Evolutionary conservation across 225 moss, liverwort and hornwort species (phyloP).

Genomic region (Takakia lepidozioides): DNA sequence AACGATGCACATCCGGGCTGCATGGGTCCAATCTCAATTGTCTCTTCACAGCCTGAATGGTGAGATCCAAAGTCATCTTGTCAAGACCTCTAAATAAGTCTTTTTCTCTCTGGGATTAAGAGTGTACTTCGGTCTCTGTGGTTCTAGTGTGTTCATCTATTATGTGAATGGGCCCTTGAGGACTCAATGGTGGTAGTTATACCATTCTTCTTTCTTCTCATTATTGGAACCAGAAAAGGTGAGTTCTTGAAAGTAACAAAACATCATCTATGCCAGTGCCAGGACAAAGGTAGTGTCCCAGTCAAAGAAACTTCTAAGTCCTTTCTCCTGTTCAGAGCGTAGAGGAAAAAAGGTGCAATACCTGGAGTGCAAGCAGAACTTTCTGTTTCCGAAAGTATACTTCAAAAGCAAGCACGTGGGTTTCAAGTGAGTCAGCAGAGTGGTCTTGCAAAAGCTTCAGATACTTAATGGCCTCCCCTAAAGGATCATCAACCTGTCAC

Average conservation of each 20-base stretch:
- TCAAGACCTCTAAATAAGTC: too few species aligned
- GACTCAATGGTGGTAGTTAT: too few species aligned
- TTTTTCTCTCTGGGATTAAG: too few species aligned
- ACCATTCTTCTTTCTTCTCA: too few species aligned
- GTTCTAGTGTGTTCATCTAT: too few species aligned
- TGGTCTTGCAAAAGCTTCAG: conserved; percentile 91
- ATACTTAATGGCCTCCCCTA: conserved; percentile 83
- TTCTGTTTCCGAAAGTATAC: conserved; percentile 89
- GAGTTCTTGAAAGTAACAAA: too few species aligned
- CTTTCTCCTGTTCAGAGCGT: background rate
- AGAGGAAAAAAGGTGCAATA: conserved; percentile 6
- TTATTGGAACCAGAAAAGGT: too few species aligned
- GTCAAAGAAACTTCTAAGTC: background rate
- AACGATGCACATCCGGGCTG: conserved; percentile 75
- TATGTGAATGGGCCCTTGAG: too few species aligned
- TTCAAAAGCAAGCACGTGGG: conserved; percentile 89
- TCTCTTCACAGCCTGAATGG: conserved; percentile 83
- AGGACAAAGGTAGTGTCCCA: too few species aligned
- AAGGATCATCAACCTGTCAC: conserved; percentile 69
- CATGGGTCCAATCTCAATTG: conserved; percentile 64
- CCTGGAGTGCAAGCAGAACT: conserved; percentile 82
- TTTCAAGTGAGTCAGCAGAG: conserved; percentile 72
- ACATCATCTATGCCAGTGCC: too few species aligned
- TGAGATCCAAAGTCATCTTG: conserved; percentile 6
- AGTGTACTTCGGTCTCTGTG: too few species aligned